Evolutionary conservation across 2,329 filamentous ascomycete species (phyloP).

Genomic region (Magnaporthales sp.): DNA sequence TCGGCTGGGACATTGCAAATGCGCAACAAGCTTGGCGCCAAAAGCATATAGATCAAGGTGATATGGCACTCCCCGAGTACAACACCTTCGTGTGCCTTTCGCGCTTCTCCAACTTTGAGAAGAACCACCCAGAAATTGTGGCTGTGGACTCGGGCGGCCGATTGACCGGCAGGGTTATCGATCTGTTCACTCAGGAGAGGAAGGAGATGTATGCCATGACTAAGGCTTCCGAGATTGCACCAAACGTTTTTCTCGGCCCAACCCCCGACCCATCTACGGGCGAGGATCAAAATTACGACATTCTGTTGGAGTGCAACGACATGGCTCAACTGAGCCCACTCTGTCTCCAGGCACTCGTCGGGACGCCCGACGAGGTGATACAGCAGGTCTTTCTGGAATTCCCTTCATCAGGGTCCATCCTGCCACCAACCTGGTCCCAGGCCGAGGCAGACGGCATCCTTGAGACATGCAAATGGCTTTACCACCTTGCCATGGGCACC

Average conservation of each 20-base stretch:
- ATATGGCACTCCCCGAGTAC: slow-evolving; percentile 50
- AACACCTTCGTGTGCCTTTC: slow-evolving; percentile 73
- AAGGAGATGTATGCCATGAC: slow-evolving; percentile 94
- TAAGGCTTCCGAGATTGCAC: slow-evolving; percentile 75
- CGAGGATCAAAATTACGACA: slow-evolving; percentile 60
- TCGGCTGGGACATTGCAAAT: slow-evolving; percentile 60
- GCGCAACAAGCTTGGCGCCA: slow-evolving; percentile 72
- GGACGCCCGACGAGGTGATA: slow-evolving; percentile 37
- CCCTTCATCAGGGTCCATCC: slow-evolving; percentile 87
- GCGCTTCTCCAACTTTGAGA: slow-evolving; percentile 64
- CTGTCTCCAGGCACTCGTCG: slow-evolving; percentile 55
- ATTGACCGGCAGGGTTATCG: slow-evolving; percentile 68
- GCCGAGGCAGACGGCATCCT: slow-evolving; percentile 76
- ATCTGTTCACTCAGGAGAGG: slow-evolving; percentile 85
- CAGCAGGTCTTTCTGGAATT: slow-evolving; percentile 57
- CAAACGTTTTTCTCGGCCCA: slow-evolving; percentile 84
- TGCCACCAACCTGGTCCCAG: slow-evolving; percentile 76
- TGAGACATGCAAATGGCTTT: slow-evolving; percentile 84
- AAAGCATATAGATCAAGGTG: slow-evolving; percentile 47
- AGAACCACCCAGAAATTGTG: slow-evolving; percentile 60
- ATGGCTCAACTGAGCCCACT: slow-evolving; percentile 65
- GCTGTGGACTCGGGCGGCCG: slow-evolving; percentile 64
- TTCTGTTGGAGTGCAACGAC: slow-evolving; percentile 85
- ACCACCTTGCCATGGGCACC: slow-evolving; percentile 66
- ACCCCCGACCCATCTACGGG: slow-evolving; percentile 62